phyloP scores from a whole-genome alignment of 805 yeast species.

The Wickerhamomyces strasburgensis region DNA sequence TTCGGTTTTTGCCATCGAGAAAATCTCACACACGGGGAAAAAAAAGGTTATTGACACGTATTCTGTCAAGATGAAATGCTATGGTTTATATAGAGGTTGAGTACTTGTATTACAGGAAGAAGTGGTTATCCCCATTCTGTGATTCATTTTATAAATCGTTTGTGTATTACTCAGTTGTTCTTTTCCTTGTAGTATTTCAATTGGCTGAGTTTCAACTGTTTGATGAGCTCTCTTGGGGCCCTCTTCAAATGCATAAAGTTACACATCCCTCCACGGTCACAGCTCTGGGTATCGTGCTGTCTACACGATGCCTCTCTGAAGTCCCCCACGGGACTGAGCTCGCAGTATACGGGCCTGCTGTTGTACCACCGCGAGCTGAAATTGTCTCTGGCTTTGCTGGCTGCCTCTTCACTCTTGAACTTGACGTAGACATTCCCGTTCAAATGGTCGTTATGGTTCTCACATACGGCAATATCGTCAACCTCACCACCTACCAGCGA shows the following conservation, averaged over 20 bases:
- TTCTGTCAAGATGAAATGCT: too few species aligned
- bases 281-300: constrained; percentile 55
- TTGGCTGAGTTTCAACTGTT: constrained; percentile 40
- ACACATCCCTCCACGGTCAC: constrained; percentile 80
- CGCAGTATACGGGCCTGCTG: constrained; percentile 72
- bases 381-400: constrained; percentile 51
- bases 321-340: constrained; percentile 67
- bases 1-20: not conserved
- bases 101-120: too few species aligned
- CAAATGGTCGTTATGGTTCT: constrained; percentile 75
- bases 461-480: constrained; percentile 68
- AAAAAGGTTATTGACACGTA: not conserved
- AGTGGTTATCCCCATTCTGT: too few species aligned
- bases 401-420: constrained; percentile 51
- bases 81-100: too few species aligned
- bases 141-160: too few species aligned
- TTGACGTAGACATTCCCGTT: constrained; percentile 81
- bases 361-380: constrained; percentile 82
- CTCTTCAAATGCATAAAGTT: constrained; percentile 77
- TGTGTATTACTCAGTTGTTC: too few species aligned
- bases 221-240: constrained; percentile 42
- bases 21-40: too few species aligned
- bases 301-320: constrained; percentile 73
- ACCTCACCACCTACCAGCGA: constrained; percentile 48
- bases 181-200: constrained; percentile 21